Base-by-base conservation (phyloP, 129 eudicot genomes). In the Kitagawia praeruptora region DNA sequence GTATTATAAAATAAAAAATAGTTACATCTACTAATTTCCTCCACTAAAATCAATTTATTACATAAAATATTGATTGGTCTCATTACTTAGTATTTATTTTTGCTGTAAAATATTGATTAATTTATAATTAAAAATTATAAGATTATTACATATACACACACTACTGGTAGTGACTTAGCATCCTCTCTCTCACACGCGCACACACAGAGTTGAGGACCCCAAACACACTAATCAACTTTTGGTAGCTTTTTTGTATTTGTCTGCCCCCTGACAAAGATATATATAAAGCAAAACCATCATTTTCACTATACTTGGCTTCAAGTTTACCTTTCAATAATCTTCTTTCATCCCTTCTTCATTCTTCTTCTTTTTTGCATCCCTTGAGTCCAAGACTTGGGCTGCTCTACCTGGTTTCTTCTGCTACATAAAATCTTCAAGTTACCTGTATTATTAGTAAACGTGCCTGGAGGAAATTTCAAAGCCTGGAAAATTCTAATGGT, bases 221-320 rank as follows among this genome's bases (percentile, higher is more conserved):
- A n/a, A 58, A n/a, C 67, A 58, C 34, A n/a, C 34, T 61, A 61
- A 61, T 61, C 34, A 61, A 61, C 34, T 61, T n/a, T 61, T 25
- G 28, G 13, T 61, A 61, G 69, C 37, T 61, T 61, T 61, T 25
- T 61, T n/a, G 69, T 61, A 61, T 61, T 56, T 61, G 69, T 61
- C 34, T 61, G 37, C 34, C 28, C 34, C 28, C 34, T 9, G 69
- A 61, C 69, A 61, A 53, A 21, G 8, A 53, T 19, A n/a, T 54
- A 54, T 58, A 61, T 61, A 61, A 61, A 61, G 69, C 69, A 61
- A 61, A 61, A 3, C 69, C 34, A 61, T 61, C 69, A 61, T 61
- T 61, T 9, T 61, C 69, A 61, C 37, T 61, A 23, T 61, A n/a
- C 69, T 61, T 61, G 4, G 34, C 69, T 61, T 61, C 67, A 58